These are phyloP conservation scores for Tricholoma saponaceum DNA, from an alignment of 768 basidiomycete genomes.

Conservation along the genomic window DNA sequence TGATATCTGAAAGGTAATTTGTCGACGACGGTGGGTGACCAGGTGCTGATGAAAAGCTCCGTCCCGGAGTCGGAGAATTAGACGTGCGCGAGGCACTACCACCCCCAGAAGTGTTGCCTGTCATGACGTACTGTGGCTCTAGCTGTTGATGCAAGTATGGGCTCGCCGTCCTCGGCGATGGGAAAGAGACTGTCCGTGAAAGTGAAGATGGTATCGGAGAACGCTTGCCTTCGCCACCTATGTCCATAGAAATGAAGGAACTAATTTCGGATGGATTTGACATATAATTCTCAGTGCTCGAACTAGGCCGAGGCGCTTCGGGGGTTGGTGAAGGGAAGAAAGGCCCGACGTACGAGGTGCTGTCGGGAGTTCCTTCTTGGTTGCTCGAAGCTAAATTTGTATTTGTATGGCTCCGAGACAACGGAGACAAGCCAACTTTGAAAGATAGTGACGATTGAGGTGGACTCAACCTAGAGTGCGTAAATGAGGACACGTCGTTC, in stretches of 20 bases:
- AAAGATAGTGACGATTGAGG: constrained; percentile 28
- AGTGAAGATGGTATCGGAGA: constrained; percentile 2
- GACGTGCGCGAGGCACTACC: constrained; percentile 1
- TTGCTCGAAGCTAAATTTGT: constrained; percentile 2
- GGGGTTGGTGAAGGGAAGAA: background rate
- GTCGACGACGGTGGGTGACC: constrained; percentile 4
- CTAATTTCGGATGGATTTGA: constrained; percentile 2
- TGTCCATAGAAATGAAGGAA: constrained; percentile 11
- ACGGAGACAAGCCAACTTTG: constrained; percentile 12
- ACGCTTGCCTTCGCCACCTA: constrained; percentile 11
- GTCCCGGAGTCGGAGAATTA: constrained; percentile 7
- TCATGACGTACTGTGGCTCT: background rate
- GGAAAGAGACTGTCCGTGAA: constrained; percentile 2
- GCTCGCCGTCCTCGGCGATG: constrained; percentile 2
- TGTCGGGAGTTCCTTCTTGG: background rate
- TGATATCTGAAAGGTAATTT: constrained; percentile 10
- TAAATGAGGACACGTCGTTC: constrained; percentile 11
- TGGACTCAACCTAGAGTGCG: constrained; percentile 3
- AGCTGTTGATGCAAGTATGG: background rate
- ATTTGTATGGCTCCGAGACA: constrained; percentile 7
- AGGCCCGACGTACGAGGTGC: background rate
- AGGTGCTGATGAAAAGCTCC: constrained; percentile 2
- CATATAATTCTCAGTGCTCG: background rate
- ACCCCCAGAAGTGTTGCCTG: background rate
- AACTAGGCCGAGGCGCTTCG: background rate